These are phyloP conservation scores for Sugiyamaella xylanicola DNA, from an alignment of 1,139 yeast genomes.

Conservation along the genomic window DNA sequence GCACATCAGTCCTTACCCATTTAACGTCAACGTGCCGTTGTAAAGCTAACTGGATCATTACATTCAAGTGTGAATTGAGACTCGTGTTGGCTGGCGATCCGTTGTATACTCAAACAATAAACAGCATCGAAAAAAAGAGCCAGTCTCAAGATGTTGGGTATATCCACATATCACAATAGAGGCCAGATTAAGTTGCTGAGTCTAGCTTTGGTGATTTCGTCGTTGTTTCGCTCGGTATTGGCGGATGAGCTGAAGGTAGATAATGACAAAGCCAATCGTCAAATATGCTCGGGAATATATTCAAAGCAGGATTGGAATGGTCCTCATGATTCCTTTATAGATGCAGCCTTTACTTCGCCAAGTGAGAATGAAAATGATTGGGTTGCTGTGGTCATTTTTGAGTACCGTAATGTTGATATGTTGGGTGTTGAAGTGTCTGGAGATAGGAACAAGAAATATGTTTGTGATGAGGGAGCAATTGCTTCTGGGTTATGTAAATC, in stretches of 20 bases:
- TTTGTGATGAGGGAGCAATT: constrained; percentile 78
- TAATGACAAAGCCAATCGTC: constrained; percentile 54
- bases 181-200: neutral
- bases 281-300: constrained; percentile 88
- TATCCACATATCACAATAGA: neutral
- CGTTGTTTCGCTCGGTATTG: neutral
- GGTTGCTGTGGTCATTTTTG: constrained; percentile 74
- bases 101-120: neutral
- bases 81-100: too few species aligned
- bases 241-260: constrained; percentile 24
- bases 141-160: constrained; percentile 1
- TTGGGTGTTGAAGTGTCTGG: constrained; percentile 58
- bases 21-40: neutral
- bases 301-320: constrained; percentile 90
- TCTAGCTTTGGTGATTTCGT: neutral
- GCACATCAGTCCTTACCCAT: neutral
- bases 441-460: constrained; percentile 51
- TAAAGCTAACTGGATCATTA: neutral
- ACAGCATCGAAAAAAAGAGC: neutral
- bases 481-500: constrained; percentile 57
- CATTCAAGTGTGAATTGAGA: too few species aligned
- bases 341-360: constrained; percentile 47
- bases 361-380: constrained; percentile 45
- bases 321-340: constrained; percentile 44
- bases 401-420: constrained; percentile 71